Conservation (phyloP, 208 protist species). For the Trypanosoma platydactyli region DNA sequence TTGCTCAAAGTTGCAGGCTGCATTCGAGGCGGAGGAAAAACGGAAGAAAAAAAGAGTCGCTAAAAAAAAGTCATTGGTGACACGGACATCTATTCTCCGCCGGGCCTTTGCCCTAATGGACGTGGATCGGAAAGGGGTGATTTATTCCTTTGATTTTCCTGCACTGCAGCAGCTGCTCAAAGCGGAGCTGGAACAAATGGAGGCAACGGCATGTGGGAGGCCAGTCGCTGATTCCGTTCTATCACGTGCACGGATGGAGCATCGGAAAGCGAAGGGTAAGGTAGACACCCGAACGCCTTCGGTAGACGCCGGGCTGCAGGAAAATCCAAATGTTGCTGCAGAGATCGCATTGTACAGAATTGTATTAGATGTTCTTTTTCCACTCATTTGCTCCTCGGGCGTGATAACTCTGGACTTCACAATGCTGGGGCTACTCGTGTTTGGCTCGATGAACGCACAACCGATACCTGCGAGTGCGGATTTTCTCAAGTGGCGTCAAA, state of each 20-base stretch:
- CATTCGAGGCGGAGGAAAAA: neutral
- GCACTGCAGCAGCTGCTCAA: constrained; percentile 49
- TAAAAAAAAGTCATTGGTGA: constrained; percentile 19
- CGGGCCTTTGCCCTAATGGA: constrained; percentile 67
- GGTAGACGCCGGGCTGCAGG: neutral
- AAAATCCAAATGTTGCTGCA: neutral
- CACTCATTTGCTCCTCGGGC: constrained; percentile 40
- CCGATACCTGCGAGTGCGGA: constrained; percentile 14
- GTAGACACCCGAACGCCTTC: constrained; percentile 2
- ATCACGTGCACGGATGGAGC: constrained; percentile 5
- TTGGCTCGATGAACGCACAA: constrained; percentile 39
- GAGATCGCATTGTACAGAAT: constrained; percentile 46
- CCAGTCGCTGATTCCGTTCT: neutral
- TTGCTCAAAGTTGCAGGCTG: neutral
- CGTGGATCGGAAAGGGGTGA: constrained; percentile 36
- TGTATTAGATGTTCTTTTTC: constrained; percentile 64
- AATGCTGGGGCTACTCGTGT: constrained; percentile 55
- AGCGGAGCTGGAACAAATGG: constrained; percentile 39
- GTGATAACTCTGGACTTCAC: constrained; percentile 63
- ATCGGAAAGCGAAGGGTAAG: constrained; percentile 3
- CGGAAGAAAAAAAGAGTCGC: neutral
- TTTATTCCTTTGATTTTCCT: constrained; percentile 37
- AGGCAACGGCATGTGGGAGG: constrained; percentile 7
- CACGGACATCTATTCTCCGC: constrained; percentile 40
- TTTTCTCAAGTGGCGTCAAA: constrained; percentile 42